phyloP scores from a whole-genome alignment of 2,329 filamentous ascomycete genomes.

The Tolypocladium capitatum region DNA sequence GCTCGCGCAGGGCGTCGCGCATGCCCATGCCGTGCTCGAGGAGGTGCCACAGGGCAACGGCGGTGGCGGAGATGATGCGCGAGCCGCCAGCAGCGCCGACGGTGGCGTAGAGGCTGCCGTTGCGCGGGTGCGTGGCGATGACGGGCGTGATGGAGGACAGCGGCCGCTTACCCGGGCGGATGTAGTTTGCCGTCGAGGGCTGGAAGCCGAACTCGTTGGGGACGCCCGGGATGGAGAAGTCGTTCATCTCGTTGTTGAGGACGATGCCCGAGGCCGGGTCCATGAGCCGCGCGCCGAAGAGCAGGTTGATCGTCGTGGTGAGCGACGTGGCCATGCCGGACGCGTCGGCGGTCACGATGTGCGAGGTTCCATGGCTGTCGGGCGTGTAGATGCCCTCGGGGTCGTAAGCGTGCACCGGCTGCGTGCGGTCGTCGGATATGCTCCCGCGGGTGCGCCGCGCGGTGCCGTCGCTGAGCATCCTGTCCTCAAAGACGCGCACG shows the following conservation, averaged over 20 bases:
- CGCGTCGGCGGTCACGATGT: slow-evolving; percentile 58
- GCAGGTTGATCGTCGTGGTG: slow-evolving; percentile 77
- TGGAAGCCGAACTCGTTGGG: slow-evolving; percentile 77
- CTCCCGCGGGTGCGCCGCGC: slow-evolving; percentile 46
- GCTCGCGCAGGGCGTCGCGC: slow-evolving; percentile 47
- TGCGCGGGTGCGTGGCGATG: slow-evolving; percentile 48
- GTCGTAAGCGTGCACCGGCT: slow-evolving; percentile 62
- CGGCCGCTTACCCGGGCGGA: slow-evolving; percentile 68
- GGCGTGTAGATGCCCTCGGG: slow-evolving; percentile 52
- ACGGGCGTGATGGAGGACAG: slow-evolving; percentile 71
- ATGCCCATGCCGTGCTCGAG: slow-evolving; percentile 51
- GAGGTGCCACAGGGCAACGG: slow-evolving; percentile 61
- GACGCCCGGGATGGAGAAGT: slow-evolving; percentile 72
- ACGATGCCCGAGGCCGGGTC: slow-evolving; percentile 75
- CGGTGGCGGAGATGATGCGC: slow-evolving; percentile 68
- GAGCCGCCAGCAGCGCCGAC: slow-evolving; percentile 71
- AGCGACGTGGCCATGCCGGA: slow-evolving; percentile 65
- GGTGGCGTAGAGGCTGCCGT: slow-evolving; percentile 52
- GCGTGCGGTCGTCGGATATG: slow-evolving; percentile 61
- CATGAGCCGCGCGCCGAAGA: slow-evolving; percentile 70
- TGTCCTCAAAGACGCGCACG: slow-evolving; percentile 48
- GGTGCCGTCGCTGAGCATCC: slow-evolving; percentile 51
- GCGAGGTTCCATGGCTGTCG: slow-evolving; percentile 61
- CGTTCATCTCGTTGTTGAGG: slow-evolving; percentile 59
- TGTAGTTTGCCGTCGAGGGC: slow-evolving; percentile 68